Base-by-base conservation (phyloP, 768 basidiomycete species). In the Serendipita sp. region DNA sequence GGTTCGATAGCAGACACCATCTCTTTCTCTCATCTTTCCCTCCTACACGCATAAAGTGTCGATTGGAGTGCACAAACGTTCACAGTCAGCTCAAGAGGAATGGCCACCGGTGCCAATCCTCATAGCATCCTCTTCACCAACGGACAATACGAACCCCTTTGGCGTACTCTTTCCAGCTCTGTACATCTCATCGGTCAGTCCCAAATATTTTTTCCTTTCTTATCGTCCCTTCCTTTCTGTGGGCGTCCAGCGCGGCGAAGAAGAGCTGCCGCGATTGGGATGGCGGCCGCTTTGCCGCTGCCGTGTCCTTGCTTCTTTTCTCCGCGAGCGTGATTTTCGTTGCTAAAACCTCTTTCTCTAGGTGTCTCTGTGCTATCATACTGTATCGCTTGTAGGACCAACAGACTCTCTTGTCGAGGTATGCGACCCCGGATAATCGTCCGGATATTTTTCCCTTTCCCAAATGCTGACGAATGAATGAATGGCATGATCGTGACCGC, bases 351-450 rank as follows among this genome's bases (percentile, higher is more conserved):
- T 35, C 8, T 11, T 46, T 11, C n/a, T n/a, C 37, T 65, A 74
- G 74, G 74, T 13, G 70, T 72, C 2, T 73, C 74, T 18, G 63
- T 70, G 3, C 47, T 76, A 35, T 48, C 77, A 1, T 76, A 75
- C 66, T 77, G 76, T 63, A 69, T 80, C n/a, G 75, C 78, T 10
- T 74, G 77, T 30, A 70, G 78, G 62, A 64, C 78, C 63, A 70
- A 41, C 72, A 76, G 38, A 69, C 72, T 18, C 69, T 77, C 37
- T 70, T 70, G 15, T 65, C 77, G 45, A 66, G 67, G 34, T 70
- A 72, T 30, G 66, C 54, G 3, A 64, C 63, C 63, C 64, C 18
- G 24, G 35, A 44, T 45, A 24, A 72, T 77, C 63, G 75, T 72
- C 45, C 73, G 79, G 79, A 24, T 24, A 24, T 24, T 24, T 24